Evolutionary conservation across 495 filamentous ascomycete species (phyloP), one percentile per base, ranked within the genome.

Genomic region (Sordaria brevicollis): DNA sequence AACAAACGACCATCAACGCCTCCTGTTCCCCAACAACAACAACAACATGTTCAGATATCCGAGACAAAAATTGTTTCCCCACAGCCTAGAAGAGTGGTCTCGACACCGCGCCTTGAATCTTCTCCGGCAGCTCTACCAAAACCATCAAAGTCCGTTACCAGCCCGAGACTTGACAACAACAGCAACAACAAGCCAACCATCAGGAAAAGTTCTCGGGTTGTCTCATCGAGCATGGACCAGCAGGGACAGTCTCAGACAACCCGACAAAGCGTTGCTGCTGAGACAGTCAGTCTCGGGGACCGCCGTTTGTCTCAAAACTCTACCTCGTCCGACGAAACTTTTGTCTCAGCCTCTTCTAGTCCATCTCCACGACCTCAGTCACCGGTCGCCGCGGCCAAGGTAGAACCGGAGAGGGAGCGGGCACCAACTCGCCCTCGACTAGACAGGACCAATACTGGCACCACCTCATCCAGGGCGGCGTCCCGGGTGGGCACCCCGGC

Each of bases 271-370:
- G 9, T n/a, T n/a, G n/a, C n/a, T n/a, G n/a, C 21, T 19, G 43
- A 65, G 49, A 65, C 19, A 33, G 7, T 67, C 68, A 19, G 54
- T 34, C 35, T 39, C 34, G 29, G 33, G 68, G 65, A 34, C 2
- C 75, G 76, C 35, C 68, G 65, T 8, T 6, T 36, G 33, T 74
- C 76, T 10, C 62, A 71, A 33, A 71, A 38, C 38, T 83, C 82
- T 6, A 72, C 67, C 25, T 83, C 81, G 7, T 83, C 82, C 31
- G 73, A 82, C 71, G 81, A 82, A 25, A 81, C 77, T 0, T 84
- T 84, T 67, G 82, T 84, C 21, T 84, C 83, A 2, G 83, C 83
- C n/a, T 83, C 82, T 2, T 83, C 81, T 9, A 76, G 68, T 5
- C 80, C 76, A 29, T 77, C 79, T 1, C 76, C 77, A 6, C 71